phyloP scores from a whole-genome alignment of 2,329 filamentous ascomycete genomes.

The Furcasterigmium sp. region DNA sequence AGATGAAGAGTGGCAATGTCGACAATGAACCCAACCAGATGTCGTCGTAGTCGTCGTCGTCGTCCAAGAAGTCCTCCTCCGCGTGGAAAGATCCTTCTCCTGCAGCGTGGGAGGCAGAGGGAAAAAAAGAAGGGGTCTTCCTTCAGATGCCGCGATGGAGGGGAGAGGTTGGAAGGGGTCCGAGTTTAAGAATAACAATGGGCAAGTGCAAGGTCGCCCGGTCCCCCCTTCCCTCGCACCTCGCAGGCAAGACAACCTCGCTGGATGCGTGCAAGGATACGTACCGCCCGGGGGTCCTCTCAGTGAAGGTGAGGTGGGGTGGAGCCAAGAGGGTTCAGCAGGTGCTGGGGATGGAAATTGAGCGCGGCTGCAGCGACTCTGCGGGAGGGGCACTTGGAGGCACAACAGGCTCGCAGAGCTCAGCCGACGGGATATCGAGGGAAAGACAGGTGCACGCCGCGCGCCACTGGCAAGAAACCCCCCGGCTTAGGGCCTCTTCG shows the following conservation, averaged over 20 bases:
- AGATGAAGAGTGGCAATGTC: background rate
- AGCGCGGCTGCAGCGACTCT: constrained; percentile 3
- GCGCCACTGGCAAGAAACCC: background rate
- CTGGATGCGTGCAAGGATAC: too few relatives aligned
- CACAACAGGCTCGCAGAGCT: too few relatives aligned
- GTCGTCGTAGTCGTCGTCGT: background rate
- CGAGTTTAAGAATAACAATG: constrained; percentile 17
- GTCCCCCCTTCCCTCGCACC: too few relatives aligned
- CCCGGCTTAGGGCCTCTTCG: background rate
- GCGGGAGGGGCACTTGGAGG: too few relatives aligned
- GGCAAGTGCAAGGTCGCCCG: constrained; percentile 1
- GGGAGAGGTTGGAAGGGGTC: constrained; percentile 16
- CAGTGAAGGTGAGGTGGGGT: too few relatives aligned
- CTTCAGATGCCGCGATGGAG: constrained; percentile 7
- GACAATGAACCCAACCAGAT: background rate
- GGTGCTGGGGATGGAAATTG: background rate
- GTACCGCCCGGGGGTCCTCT: too few relatives aligned
- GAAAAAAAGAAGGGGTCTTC: constrained; percentile 9
- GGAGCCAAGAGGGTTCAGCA: background rate
- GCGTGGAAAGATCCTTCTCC: constrained; percentile 4
- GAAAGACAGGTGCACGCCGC: background rate
- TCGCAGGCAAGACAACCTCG: too few relatives aligned
- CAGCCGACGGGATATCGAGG: background rate
- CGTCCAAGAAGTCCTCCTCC: too few relatives aligned
- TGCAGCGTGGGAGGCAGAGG: constrained; percentile 7